phyloP scores from a whole-genome alignment of 2,329 filamentous ascomycete genomes.

The Colletotrichum camelliae region DNA sequence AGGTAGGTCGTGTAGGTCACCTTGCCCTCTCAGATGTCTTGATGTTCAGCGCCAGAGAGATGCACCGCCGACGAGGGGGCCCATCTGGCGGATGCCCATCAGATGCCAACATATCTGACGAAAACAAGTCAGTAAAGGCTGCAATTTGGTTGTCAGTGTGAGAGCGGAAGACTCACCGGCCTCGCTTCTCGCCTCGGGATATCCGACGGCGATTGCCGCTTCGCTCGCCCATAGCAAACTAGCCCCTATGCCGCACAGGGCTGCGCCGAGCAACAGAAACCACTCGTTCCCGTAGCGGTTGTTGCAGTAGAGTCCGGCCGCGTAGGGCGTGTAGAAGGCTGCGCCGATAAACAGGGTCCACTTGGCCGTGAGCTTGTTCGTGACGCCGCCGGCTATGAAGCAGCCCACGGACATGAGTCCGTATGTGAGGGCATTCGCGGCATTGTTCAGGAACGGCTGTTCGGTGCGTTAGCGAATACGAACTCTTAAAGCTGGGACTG shows the following conservation, averaged over 20 bases:
- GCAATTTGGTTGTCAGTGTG: background rate
- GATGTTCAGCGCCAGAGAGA: conserved; percentile 53
- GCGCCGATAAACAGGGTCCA: conserved; percentile 45
- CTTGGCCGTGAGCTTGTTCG: conserved; percentile 27
- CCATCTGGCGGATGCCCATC: conserved; percentile 17
- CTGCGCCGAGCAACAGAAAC: conserved; percentile 47
- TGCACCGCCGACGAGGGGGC: conserved; percentile 51
- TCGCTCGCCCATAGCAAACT: conserved; percentile 40
- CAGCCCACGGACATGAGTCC: conserved; percentile 17
- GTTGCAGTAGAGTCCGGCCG: conserved; percentile 47
- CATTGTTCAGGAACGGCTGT: conserved; percentile 5
- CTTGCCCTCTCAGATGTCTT: conserved; percentile 39
- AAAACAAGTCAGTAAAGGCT: background rate
- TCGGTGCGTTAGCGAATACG: background rate
- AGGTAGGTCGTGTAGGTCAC: conserved; percentile 47
- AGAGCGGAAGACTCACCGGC: conserved; percentile 26
- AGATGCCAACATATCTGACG: conserved; percentile 4
- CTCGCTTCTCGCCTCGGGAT: conserved; percentile 70
- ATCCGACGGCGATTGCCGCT: conserved; percentile 54
- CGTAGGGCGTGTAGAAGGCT: conserved; percentile 47
- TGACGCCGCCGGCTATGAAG: conserved; percentile 14
- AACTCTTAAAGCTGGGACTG: background rate
- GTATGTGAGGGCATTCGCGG: conserved; percentile 10
- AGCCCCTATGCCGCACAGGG: conserved; percentile 43
- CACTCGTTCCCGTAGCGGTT: conserved; percentile 47